Evolutionary conservation across 345 rosid species (phyloP).

Genomic region (Populus deltoides): DNA sequence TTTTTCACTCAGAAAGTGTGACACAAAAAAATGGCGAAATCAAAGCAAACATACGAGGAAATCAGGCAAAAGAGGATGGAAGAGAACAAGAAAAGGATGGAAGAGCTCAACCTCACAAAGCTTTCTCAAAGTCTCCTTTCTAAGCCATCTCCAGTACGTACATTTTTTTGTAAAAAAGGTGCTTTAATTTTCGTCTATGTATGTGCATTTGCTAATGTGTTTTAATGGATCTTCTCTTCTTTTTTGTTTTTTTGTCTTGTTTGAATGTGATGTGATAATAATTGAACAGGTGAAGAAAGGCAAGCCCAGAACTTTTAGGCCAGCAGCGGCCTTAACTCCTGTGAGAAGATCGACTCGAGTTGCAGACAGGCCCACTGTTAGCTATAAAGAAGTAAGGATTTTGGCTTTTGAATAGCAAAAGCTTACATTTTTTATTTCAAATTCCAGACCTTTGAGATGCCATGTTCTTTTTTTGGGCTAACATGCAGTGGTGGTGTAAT

Average conservation of each 20-base stretch:
- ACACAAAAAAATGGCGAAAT: constrained; percentile 39
- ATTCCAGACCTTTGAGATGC: not conserved
- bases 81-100: constrained; percentile 77
- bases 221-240: no score
- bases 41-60: constrained; percentile 56
- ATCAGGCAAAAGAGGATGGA: constrained; percentile 59
- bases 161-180: no score
- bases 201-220: no score
- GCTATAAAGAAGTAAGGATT: constrained; percentile 61
- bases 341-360: constrained; percentile 69
- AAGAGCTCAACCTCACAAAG: constrained; percentile 56
- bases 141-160: constrained; percentile 49
- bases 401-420: not conserved
- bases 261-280: not conserved
- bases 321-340: constrained; percentile 29
- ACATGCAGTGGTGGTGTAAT: no score
- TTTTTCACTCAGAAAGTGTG: no score
- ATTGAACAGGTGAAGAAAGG: constrained; percentile 31
- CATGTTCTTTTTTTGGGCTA: no score
- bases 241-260: not conserved
- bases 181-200: not conserved
- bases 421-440: not conserved
- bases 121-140: constrained; percentile 49
- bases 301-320: constrained; percentile 36
- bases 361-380: constrained; percentile 53